Evolutionary conservation across 2,329 filamentous ascomycete species (phyloP).

Genomic region (Huntiella decipiens): DNA sequence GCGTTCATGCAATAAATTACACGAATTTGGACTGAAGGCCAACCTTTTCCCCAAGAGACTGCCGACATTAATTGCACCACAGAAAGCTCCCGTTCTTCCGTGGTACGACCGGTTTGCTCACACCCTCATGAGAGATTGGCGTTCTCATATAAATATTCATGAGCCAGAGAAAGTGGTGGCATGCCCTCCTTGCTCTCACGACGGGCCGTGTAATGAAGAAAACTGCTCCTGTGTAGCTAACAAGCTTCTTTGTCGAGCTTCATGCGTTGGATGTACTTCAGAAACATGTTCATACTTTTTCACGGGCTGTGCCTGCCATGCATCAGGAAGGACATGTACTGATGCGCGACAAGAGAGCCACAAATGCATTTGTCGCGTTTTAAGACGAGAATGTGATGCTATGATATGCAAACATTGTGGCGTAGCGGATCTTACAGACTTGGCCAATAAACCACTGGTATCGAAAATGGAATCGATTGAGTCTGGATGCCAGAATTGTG

Average conservation of each 20-base stretch:
- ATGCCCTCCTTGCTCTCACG: slow-evolving; percentile 48
- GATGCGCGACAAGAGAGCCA: slow-evolving; percentile 26
- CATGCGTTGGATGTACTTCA: slow-evolving; percentile 40
- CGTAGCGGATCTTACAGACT: slow-evolving; percentile 16
- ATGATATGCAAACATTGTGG: slow-evolving; percentile 56
- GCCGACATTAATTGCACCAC: background rate
- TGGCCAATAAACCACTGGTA: slow-evolving; percentile 1
- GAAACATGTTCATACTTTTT: slow-evolving; percentile 43
- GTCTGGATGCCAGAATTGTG: slow-evolving; percentile 51
- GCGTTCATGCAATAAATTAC: slow-evolving; percentile 5
- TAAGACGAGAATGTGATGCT: slow-evolving; percentile 66
- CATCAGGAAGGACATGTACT: slow-evolving; percentile 38
- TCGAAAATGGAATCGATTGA: slow-evolving; percentile 28
- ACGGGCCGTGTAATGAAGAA: slow-evolving; percentile 41
- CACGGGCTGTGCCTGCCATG: slow-evolving; percentile 46
- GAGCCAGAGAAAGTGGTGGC: slow-evolving; percentile 36
- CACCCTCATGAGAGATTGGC: slow-evolving; percentile 33
- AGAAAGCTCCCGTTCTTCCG: slow-evolving; percentile 22
- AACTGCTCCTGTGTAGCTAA: slow-evolving; percentile 45
- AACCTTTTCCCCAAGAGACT: background rate
- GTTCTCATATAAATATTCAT: slow-evolving; percentile 34
- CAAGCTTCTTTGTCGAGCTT: slow-evolving; percentile 51
- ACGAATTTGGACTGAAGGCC: background rate
- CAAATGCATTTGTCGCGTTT: slow-evolving; percentile 49
- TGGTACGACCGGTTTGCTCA: slow-evolving; percentile 41